Base-by-base conservation (phyloP, 2,329 filamentous ascomycete species). In the Cryphonectria naterciae region DNA sequence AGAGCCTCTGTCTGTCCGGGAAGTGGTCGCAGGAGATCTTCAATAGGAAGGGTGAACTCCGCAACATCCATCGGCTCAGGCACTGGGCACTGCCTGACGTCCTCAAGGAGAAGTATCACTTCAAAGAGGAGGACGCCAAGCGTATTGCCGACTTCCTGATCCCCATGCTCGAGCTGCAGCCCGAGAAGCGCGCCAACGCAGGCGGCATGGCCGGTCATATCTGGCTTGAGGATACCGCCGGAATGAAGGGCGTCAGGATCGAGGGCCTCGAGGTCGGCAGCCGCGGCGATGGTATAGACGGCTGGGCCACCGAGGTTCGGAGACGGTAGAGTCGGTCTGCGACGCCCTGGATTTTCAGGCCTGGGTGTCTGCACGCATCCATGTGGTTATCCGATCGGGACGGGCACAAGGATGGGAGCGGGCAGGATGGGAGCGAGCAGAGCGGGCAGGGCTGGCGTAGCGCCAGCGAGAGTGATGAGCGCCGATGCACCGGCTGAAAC, bases 1-100 rank as follows among this genome's bases (percentile, higher is more conserved):
- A 97, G 80, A 93, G 93, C 5, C 87, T 98, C 65, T 98, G 94
- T 81, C 88, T 97, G 68, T 92, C 93, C 1, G 96, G 96, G 67
- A 98, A 98, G 82, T 98, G 96, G 96, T 95, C 92, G 19, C 95
- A 98, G 81, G 96, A 98, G 80, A 99, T 99, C 74, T 99, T 99
- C 86, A 98, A 98, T 80, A 91, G 96, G 75, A 97, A 97, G 81
- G 96, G 96, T 76, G 96, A 99, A 80, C 88, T 99, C 52, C 93
- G 96, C 71, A 98, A 99, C 83, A 99, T 99, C 77, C 96, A 98
- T 81, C 90, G 96, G 61, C 87, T 99, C 74, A 92, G 96, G 67
- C 95, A 98, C 82, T 99, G 96, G 96, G 94, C 95, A 0, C 85
- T 99, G 7, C 90, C 95, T 0, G 95, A 98, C 77, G 96, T 99